Conservation (phyloP, 345 rosid species). For the Euphorbia pulcherrima region DNA sequence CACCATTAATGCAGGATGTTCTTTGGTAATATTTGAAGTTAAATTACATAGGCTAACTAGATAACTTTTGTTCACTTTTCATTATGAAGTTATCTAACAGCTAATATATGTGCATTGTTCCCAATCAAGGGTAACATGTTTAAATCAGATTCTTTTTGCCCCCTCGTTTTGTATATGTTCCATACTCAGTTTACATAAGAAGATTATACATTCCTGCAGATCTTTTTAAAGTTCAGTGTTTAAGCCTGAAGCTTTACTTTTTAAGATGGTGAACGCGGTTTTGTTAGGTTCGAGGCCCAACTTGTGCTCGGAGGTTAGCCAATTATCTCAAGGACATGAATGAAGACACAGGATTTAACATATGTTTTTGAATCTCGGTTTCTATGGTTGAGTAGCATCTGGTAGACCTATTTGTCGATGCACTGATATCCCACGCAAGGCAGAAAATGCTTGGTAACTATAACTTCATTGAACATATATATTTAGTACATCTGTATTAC, state of each 20-base stretch:
- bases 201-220: too few species aligned
- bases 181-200: too few species aligned
- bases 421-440: constrained; percentile 60
- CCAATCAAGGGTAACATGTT: neutral
- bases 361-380: constrained; percentile 69
- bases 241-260: neutral
- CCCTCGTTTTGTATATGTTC: too few species aligned
- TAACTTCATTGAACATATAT: neutral
- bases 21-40: neutral
- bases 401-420: constrained; percentile 85
- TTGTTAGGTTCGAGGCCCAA: constrained; percentile 79
- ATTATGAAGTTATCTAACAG: neutral
- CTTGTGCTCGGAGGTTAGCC: constrained; percentile 73
- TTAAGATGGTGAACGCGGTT: neutral
- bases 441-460: constrained; percentile 22
- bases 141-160: neutral
- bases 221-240: neutral
- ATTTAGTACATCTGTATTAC: neutral
- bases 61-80: neutral
- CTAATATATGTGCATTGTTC: neutral
- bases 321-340: constrained; percentile 61
- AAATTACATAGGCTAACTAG: neutral
- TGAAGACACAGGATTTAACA: constrained; percentile 66
- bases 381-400: constrained; percentile 87
- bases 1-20: too few species aligned